phyloP scores from a whole-genome alignment of 139 green algal species.

The Penium margaritaceum region DNA sequence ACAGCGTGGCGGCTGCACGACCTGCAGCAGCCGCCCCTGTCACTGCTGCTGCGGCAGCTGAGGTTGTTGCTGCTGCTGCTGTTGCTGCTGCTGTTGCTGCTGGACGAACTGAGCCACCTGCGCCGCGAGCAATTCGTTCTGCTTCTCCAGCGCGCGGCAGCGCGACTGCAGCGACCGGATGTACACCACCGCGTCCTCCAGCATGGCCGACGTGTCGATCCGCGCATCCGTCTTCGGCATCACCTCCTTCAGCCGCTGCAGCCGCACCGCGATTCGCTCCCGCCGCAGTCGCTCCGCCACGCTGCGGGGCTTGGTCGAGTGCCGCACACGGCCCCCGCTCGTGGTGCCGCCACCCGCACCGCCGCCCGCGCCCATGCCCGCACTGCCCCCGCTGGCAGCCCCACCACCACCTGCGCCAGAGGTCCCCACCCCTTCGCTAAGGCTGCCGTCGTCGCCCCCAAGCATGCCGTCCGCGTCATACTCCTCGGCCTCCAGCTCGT shows the following conservation, averaged over 20 bases:
- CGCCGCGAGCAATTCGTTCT: not conserved
- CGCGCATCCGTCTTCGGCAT: conserved; percentile 13
- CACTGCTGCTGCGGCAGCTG: too few species aligned
- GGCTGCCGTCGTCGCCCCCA: too few species aligned
- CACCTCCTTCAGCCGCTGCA: conserved; percentile 25
- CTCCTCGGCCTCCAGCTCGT: not conserved
- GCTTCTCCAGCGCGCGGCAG: not conserved
- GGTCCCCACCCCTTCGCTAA: too few species aligned
- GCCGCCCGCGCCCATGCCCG: too few species aligned
- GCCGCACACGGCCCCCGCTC: not conserved
- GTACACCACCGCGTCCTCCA: conserved; percentile 23
- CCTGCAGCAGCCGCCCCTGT: too few species aligned
- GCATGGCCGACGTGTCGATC: conserved; percentile 17
- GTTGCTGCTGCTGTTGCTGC: too few species aligned
- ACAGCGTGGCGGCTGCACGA: too few species aligned
- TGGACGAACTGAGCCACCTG: too few species aligned
- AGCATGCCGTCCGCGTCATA: not conserved
- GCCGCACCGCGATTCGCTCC: conserved; percentile 9
- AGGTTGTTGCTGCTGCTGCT: too few species aligned
- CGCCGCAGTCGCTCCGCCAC: conserved; percentile 20
- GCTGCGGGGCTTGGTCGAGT: conserved; percentile 14
- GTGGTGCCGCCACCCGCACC: not conserved
- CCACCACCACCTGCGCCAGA: too few species aligned
- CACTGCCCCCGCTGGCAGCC: too few species aligned
- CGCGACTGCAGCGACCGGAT: conserved; percentile 12